Percentiles rank a stretch among this genome's conserved stretches.
These are phyloP conservation scores for Nymphaea colorata DNA, from an alignment of 164 flowering plant species.

Conservation along the genomic window DNA sequence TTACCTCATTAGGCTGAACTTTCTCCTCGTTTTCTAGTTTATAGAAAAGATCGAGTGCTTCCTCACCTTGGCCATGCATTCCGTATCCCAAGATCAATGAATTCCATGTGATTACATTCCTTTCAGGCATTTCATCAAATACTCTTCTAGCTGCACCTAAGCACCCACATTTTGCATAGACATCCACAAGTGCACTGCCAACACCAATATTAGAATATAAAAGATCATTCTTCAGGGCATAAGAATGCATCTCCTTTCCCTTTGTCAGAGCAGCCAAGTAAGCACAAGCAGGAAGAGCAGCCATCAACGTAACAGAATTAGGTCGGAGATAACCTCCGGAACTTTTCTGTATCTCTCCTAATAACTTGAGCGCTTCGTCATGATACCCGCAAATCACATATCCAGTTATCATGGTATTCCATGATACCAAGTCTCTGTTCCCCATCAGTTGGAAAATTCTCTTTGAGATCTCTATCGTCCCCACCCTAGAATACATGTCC, in stretches of 20 bases:
- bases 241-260: conserved; percentile 77
- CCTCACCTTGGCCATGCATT: conserved; percentile 71
- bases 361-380: conserved; percentile 39
- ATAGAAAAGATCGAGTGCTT: conserved; percentile 40
- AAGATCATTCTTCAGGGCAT: conserved; percentile 36
- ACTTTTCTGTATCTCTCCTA: conserved; percentile 40
- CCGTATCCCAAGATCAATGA: conserved; percentile 78
- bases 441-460: conserved; percentile 47
- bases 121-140: conserved; percentile 42
- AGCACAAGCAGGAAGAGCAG: conserved; percentile 76
- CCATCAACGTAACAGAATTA: conserved; percentile 28
- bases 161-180: conserved; percentile 79
- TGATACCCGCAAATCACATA: conserved; percentile 39
- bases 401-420: conserved; percentile 82
- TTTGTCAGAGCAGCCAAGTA: conserved; percentile 54
- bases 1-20: conserved; percentile 56
- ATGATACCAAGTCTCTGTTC: conserved; percentile 49
- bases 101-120: conserved; percentile 75
- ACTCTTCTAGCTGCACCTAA: conserved; percentile 34
- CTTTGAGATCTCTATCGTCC: conserved; percentile 35
- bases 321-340: background rate
- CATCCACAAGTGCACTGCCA: conserved; percentile 67
- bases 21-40: conserved; percentile 26
- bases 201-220: conserved; percentile 51
- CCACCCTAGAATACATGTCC: conserved; percentile 72